phyloP scores from a whole-genome alignment of 2,329 filamentous ascomycete genomes.

The Sporothrix globosa region DNA sequence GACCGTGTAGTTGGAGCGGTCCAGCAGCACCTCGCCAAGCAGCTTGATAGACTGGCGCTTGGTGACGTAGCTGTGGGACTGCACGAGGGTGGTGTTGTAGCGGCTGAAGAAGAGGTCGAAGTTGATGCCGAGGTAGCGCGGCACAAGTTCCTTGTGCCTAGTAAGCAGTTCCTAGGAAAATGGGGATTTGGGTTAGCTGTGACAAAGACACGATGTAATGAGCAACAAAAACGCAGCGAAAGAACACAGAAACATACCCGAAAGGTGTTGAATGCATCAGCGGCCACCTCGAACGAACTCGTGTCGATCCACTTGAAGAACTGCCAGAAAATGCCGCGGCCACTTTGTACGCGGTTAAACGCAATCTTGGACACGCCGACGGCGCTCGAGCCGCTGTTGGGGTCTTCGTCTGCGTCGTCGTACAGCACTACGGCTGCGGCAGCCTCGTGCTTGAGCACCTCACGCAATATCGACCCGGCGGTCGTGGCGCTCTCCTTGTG shows the following conservation, averaged over 20 bases:
- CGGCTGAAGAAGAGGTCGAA: slow-evolving; percentile 91
- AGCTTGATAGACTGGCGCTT: slow-evolving; percentile 98
- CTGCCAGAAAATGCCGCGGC: slow-evolving; percentile 88
- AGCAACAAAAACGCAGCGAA: not conserved
- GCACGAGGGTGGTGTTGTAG: slow-evolving; percentile 85
- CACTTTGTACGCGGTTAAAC: slow-evolving; percentile 72
- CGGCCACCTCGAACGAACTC: slow-evolving; percentile 93
- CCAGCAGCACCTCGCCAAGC: slow-evolving; percentile 89
- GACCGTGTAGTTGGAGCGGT: slow-evolving; percentile 94
- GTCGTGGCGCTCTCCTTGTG: slow-evolving; percentile 89
- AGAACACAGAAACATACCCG: slow-evolving; percentile 60
- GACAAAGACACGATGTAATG: not conserved
- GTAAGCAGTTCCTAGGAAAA: slow-evolving; percentile 78
- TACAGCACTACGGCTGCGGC: slow-evolving; percentile 91
- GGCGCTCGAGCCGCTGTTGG: slow-evolving; percentile 62
- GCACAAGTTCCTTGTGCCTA: slow-evolving; percentile 88
- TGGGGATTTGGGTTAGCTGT: slow-evolving; percentile 32
- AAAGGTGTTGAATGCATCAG: slow-evolving; percentile 97
- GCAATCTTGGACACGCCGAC: slow-evolving; percentile 79
- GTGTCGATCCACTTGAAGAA: slow-evolving; percentile 98
- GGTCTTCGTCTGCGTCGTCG: slow-evolving; percentile 73
- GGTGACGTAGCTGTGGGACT: slow-evolving; percentile 94
- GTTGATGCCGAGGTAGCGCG: slow-evolving; percentile 83
- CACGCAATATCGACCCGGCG: slow-evolving; percentile 84
- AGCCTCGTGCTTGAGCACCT: slow-evolving; percentile 86